Base-by-base conservation (phyloP, 2,329 filamentous ascomycete genomes). In the Clonostachys sp. region DNA sequence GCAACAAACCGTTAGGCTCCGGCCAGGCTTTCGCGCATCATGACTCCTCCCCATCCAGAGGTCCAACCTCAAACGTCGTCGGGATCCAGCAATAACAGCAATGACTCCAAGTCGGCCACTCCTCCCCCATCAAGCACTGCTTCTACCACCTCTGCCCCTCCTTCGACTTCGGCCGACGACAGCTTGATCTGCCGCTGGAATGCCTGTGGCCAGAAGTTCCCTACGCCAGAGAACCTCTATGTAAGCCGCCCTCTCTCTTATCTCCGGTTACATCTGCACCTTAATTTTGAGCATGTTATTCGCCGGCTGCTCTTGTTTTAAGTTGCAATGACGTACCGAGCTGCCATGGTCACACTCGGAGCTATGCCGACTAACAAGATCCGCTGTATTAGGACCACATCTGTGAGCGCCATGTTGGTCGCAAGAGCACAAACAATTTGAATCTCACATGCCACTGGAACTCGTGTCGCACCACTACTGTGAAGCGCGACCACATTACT, bases 401-500 rank as follows among this genome's bases (percentile, higher is more conserved):
- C 57, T 97, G 94, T 71, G 94, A 97, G 67, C 89, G 91, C 62
- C 94, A 99, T 77, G 91, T 99, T 65, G 94, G 94, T 55, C 90
- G 94, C 71, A 99, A 99, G 78, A 95, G 89, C 74, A 99, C 94
- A 63, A 97, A 97, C 76, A 99, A 99, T 72, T 78, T 99, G 62
- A 97, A 94, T 70, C 72, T 99, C 65, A 96, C 91, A 47, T 99
- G 94, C 72, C 89, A 95, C 66, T 99, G 94, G 94, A 94, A 91
- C 59, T 87, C 86, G 54, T 99, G 94, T 74, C 85, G 91, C 53
- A 97, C 92, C 18, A 96, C 91, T 43, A 97, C 92, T 3, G 92
- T 97, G 66, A 97, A 99, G 80, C 90, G 94, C 61, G 94, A 97
- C 62, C 94, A 99, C 73, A 99, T 99, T 70, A 99, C 94, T 45